Base-by-base conservation (phyloP, 1,139 yeast genomes). In the Hemisphaericaspora lyxosophila region DNA sequence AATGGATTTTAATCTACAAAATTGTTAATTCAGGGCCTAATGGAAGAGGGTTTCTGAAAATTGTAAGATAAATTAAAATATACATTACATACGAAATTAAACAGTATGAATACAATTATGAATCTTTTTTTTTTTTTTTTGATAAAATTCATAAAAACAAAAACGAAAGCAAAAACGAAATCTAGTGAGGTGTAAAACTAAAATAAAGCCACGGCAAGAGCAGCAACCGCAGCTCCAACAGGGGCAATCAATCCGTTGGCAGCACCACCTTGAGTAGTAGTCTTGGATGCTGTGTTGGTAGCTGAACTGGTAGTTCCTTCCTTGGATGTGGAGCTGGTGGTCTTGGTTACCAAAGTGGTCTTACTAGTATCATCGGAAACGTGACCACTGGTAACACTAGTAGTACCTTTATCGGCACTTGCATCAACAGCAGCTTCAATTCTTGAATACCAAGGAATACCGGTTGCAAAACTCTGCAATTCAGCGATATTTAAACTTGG, bases 371-470 rank as follows among this genome's bases (percentile, higher is more conserved):
- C n/a, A n/a, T n/a, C n/a, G n/a, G n/a, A n/a, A n/a, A n/a, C n/a
- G 13, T 22, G 15, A n/a, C 16, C 13, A 16, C 29, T 34, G 3
- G 40, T 48, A 4, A 51, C 48, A 16, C 37, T 46, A 26, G 17
- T 15, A 7, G 42, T 30, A 9, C 40, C 16, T 8, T 38, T 45
- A 15, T 43, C 35, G 16, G 16, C 18, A 7, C 2, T 16, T 13
- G 16, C 25, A 4, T 9, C 22, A 12, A 7, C 30, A 4, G 17
- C 29, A 9, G 32, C 19, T 17, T 11, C 37, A 39, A 69, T 53
- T 39, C 70, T 54, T 14, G 67, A 35, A 52, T 60, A 67, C 77
- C 77, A 71, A 24, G 76, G 75, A 45, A 71, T 63, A 27, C 57
- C 55, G 28, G 70, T 59, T 27, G 73, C 76, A 48, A 56, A 70